These are phyloP conservation scores for Zychaea mexicana DNA, from an alignment of 371 early-diverging fungal genomes.

Conservation along the genomic window DNA sequence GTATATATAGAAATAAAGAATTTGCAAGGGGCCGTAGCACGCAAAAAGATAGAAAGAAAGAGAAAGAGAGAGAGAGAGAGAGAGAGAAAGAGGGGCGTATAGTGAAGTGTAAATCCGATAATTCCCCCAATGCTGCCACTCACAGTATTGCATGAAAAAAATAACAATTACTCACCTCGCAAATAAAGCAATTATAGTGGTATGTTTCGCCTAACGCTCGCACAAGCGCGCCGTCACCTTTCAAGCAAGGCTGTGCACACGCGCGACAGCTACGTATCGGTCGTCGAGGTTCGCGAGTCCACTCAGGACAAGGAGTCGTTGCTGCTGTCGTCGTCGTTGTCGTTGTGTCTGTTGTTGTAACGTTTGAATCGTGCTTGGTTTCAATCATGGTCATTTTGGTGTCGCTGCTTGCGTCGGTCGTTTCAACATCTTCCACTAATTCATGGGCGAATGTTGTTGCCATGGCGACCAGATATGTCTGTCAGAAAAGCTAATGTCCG, in stretches of 20 bases:
- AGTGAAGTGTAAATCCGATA: no score
- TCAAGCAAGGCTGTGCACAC: slow-evolving; percentile 9
- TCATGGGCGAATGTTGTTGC: background rate
- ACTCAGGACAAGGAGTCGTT: background rate
- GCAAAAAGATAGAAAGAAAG: no score
- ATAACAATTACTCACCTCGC: slow-evolving; percentile 15
- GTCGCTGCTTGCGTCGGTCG: background rate
- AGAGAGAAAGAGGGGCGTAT: no score
- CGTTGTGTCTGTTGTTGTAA: background rate
- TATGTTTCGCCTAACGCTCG: slow-evolving; percentile 10
- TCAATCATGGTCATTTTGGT: background rate
- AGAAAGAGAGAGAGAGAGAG: no score
- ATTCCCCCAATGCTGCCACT: no score
- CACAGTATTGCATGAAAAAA: no score
- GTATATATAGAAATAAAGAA: no score
- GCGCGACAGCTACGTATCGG: background rate
- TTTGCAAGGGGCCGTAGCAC: no score
- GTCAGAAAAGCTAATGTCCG: no score
- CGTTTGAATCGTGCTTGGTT: background rate
- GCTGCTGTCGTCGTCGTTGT: background rate
- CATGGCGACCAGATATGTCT: background rate
- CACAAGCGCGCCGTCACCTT: slow-evolving; percentile 3
- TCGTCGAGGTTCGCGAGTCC: background rate
- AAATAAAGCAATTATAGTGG: slow-evolving; percentile 18
- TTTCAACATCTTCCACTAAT: background rate